A percentile compares a stretch with the other conserved stretches of the same genome.
phyloP scores from a whole-genome alignment of 2,329 filamentous ascomycete species.

The Hyphodiscus sp. region DNA sequence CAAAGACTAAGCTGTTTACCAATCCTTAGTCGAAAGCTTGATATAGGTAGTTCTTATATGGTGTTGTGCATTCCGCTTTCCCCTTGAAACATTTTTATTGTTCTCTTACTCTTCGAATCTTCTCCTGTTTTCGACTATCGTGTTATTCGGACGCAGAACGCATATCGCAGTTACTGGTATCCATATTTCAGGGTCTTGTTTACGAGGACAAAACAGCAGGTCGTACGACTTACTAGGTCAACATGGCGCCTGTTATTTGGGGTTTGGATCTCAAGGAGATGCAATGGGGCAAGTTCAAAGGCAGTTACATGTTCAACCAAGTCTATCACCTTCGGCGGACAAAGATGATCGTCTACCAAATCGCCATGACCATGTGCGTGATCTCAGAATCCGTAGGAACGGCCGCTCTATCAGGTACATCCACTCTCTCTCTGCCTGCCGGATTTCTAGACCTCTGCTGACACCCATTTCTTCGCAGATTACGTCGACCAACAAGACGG shows the following conservation, averaged over 20 bases:
- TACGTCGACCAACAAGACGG: constrained; percentile 48
- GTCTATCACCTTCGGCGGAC: constrained; percentile 48
- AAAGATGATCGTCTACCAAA: constrained; percentile 54
- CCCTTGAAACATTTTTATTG: too few species aligned
- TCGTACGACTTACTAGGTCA: neutral
- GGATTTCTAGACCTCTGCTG: neutral
- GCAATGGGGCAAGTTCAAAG: constrained; percentile 52
- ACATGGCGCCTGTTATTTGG: constrained; percentile 44
- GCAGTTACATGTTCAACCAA: constrained; percentile 50
- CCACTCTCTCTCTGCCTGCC: too few species aligned
- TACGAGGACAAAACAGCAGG: too few species aligned
- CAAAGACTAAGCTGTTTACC: too few species aligned
- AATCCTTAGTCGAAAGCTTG: too few species aligned
- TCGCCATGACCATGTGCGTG: constrained; percentile 51
- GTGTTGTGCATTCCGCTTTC: too few species aligned
- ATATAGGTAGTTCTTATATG: too few species aligned
- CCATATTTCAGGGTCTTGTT: too few species aligned
- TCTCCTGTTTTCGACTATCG: too few species aligned
- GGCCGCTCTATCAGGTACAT: constrained; percentile 44
- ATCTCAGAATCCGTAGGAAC: constrained; percentile 51
- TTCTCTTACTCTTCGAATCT: too few species aligned
- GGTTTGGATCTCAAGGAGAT: constrained; percentile 50
- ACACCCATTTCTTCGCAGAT: constrained; percentile 31
- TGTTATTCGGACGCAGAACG: too few species aligned
- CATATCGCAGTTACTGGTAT: too few species aligned